Evolutionary conservation across 148 eudicot species (phyloP).

Genomic region (Diospyros lotus): DNA sequence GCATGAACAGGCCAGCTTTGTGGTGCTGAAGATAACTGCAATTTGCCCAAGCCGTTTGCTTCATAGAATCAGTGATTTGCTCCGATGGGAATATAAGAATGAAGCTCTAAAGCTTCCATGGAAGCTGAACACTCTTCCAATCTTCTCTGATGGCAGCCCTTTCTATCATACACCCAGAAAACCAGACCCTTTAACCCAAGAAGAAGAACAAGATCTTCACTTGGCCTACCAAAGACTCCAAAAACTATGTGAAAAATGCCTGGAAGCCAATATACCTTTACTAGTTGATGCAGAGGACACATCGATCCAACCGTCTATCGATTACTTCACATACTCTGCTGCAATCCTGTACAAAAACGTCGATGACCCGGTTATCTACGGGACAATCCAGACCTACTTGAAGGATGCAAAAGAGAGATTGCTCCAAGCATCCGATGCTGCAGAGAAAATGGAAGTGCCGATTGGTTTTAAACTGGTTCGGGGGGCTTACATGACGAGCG

Average conservation of each 20-base stretch:
- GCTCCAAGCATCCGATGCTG: constrained; percentile 32
- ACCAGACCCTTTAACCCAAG: constrained; percentile 50
- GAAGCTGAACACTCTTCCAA: constrained; percentile 58
- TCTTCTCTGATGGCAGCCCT: constrained; percentile 58
- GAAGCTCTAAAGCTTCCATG: constrained; percentile 54
- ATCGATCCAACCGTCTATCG: constrained; percentile 61
- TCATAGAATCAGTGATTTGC: constrained; percentile 50
- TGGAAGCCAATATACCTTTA: constrained; percentile 50
- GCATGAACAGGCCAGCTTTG: constrained; percentile 53
- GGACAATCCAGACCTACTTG: constrained; percentile 75
- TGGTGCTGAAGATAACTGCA: constrained; percentile 70
- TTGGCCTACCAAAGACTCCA: constrained; percentile 43
- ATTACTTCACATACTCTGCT: constrained; percentile 66
- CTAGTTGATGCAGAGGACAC: constrained; percentile 81
- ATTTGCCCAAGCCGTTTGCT: constrained; percentile 49
- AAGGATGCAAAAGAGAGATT: constrained; percentile 72
- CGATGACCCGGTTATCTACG: constrained; percentile 39
- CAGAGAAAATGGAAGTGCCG: constrained; percentile 52
- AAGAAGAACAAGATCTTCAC: constrained; percentile 67
- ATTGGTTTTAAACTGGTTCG: constrained; percentile 78
- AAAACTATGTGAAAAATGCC: constrained; percentile 40
- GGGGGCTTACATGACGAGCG: constrained; percentile 83
- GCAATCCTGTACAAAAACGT: constrained; percentile 40
- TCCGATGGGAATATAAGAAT: constrained; percentile 63
- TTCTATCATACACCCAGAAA: constrained; percentile 55